Evolutionary conservation across 768 basidiomycete genomes (phyloP), one percentile per base, ranked within the genome.

Genomic region (Calocybe gangraenosa): DNA sequence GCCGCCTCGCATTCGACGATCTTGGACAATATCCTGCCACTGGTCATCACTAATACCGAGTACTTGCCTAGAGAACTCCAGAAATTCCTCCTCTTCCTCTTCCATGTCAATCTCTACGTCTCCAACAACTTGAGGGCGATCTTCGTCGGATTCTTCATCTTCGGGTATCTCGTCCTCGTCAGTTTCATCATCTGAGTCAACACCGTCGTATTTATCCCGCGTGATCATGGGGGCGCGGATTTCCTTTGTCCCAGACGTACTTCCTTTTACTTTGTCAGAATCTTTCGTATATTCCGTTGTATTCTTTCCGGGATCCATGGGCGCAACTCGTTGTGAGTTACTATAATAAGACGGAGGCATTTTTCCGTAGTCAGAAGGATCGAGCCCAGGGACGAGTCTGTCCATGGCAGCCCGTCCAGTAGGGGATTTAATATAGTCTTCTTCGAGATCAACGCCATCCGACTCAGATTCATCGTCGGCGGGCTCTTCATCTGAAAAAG

Each of bases 51-150:
- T 78, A 50, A 99, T 87, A 1, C 96, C 96, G 28, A 98, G 68
- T 3, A 88, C 81, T 56, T 97, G 90, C 37, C 92, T 81, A 10
- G 96, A 88, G 64, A 99, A 99, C 65, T 92, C 87, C 22, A 99
- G 66, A 53, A 98, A 99, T 54, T 96, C 95, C 55, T 88, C 92
- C 65, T 91, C 80, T 65, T 99, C 96, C 55, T 90, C 85, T 1
- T 73, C 79, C 92, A 98, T 95, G 53, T 96, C 86, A 25, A 93
- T 75, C 55, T 93, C 92, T 3, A 92, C 66, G 17, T 92, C 87
- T 13, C 84, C 89, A 1, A 89, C 81, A 2, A 94, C 75, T 55
- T 87, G 82, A 0, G 92, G 91, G n/a, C 69, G 69, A 39, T 93
- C 91, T 44, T 91, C 87, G 33, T 88, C 92, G 3, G 75, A 78